These are phyloP conservation scores for Tagetes erecta DNA, from an alignment of 129 eudicot species.

Conservation along the genomic window DNA sequence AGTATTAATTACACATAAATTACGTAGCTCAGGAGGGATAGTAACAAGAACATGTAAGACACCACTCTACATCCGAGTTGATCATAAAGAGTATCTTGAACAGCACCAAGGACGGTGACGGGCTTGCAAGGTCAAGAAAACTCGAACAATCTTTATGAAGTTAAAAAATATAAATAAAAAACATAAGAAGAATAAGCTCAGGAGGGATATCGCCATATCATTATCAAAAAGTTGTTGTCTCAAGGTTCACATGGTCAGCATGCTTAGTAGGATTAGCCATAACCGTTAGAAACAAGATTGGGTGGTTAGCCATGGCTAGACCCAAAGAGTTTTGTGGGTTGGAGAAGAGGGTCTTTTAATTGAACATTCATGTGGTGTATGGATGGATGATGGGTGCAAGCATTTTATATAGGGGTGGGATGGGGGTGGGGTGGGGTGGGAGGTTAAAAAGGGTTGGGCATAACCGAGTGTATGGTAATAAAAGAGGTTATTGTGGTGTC, in stretches of 20 bases:
- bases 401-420: constrained; percentile 37
- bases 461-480: constrained; percentile 35
- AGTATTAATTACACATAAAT: neutral
- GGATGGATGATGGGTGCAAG: constrained; percentile 28
- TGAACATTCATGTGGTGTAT: constrained; percentile 31
- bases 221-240: constrained; percentile 28
- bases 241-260: constrained; percentile 6
- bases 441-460: constrained; percentile 29
- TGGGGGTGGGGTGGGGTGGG: constrained; percentile 8
- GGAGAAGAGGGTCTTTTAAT: constrained; percentile 31
- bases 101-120: neutral
- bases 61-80: constrained; percentile 15
- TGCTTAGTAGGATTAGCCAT: constrained; percentile 19
- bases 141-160: constrained; percentile 45
- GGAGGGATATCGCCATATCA: constrained; percentile 57
- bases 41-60: neutral
- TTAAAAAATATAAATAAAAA: constrained; percentile 14
- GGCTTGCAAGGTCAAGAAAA: constrained; percentile 92
- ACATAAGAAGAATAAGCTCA: constrained; percentile 69
- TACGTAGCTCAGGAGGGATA: constrained; percentile 21
- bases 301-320: constrained; percentile 37
- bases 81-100: constrained; percentile 20
- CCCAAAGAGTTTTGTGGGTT: constrained; percentile 19
- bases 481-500: constrained; percentile 52
- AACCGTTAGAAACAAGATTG: constrained; percentile 21